phyloP scores from a whole-genome alignment of 768 basidiomycete species.

The Mycena galericulata region DNA sequence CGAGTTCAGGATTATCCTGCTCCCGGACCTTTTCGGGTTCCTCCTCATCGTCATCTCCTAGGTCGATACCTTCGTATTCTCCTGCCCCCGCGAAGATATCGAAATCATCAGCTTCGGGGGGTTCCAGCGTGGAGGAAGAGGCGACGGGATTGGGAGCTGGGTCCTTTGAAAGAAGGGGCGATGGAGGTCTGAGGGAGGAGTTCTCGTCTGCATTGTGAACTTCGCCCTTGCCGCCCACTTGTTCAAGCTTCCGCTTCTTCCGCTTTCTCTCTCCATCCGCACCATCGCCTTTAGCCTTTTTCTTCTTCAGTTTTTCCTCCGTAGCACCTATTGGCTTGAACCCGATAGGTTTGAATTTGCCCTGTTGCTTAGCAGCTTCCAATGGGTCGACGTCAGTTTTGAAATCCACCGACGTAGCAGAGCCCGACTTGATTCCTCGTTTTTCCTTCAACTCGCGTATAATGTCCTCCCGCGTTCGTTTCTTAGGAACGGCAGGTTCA shows the following conservation, averaged over 20 bases:
- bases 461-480: constrained; percentile 84
- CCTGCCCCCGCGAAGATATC: constrained; percentile 92
- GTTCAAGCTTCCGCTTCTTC: constrained; percentile 66
- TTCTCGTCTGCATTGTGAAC: constrained; percentile 41
- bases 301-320: constrained; percentile 65
- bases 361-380: constrained; percentile 61
- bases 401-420: constrained; percentile 40
- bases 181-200: constrained; percentile 11
- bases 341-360: constrained; percentile 70
- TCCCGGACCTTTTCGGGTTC: constrained; percentile 42
- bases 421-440: constrained; percentile 48
- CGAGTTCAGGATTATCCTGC: constrained; percentile 21
- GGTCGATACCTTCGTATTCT: constrained; percentile 80
- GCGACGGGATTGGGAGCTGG: constrained; percentile 24
- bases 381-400: constrained; percentile 48
- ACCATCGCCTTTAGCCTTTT: constrained; percentile 52
- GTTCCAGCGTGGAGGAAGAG: constrained; percentile 37
- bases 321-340: constrained; percentile 70
- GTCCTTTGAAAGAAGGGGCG: neutral
- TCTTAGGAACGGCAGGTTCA: constrained; percentile 52
- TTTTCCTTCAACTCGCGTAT: constrained; percentile 79
- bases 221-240: constrained; percentile 37
- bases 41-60: constrained; percentile 65
- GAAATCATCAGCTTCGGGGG: constrained; percentile 63
- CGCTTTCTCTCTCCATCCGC: constrained; percentile 65